Base-by-base conservation (phyloP, 2,329 filamentous ascomycete species). In the Fusarium brachygibbosum region DNA sequence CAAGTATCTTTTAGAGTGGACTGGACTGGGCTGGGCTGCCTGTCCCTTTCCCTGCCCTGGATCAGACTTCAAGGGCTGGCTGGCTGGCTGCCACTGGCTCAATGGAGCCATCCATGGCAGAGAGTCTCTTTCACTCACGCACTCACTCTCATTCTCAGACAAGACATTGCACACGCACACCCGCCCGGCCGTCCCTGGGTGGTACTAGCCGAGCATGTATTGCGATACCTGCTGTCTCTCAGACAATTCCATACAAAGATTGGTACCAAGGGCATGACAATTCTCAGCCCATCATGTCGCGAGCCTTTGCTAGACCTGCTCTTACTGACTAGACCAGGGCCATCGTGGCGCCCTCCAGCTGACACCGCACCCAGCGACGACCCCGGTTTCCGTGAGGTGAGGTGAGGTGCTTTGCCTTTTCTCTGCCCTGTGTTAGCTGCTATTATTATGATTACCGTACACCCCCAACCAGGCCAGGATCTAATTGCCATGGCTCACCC, bases 291-390 rank as follows among this genome's bases (percentile, higher is more conserved):
- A 38, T 34, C 48, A 70, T 63, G 67, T 63, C 58, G 63, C 58
- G 46, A 63, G 67, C 66, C 58, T 68, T 54, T 70, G 34, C 53
- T 70, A 58, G 57, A 68, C 62, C 58, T 69, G 53, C 70, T 40
- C 40, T 28, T 48, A 46, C 21, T 41, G 45, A 65, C 62, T 72
- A 70, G 69, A 65, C 72, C 63, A 72, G 71, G 73, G 72, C 68
- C 59, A 58, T 70, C 65, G 73, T 75, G 73, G 73, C 73, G 73
- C 69, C 56, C 55, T 72, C 71, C 72, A 75, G 73, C 73, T 75
- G 73, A 75, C 72, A 74, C 69, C 61, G 53, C 62, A 67, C 64
- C 53, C 63, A 69, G 61, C 56, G 66, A 69, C 56, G 25, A 69
- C 66, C 66, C 66, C 41, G 51, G 66, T 58, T 69, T 67, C 42